Evolutionary conservation across 1,284 basidiomycete genomes (phyloP).

Genomic region (Irpex lacteus): DNA sequence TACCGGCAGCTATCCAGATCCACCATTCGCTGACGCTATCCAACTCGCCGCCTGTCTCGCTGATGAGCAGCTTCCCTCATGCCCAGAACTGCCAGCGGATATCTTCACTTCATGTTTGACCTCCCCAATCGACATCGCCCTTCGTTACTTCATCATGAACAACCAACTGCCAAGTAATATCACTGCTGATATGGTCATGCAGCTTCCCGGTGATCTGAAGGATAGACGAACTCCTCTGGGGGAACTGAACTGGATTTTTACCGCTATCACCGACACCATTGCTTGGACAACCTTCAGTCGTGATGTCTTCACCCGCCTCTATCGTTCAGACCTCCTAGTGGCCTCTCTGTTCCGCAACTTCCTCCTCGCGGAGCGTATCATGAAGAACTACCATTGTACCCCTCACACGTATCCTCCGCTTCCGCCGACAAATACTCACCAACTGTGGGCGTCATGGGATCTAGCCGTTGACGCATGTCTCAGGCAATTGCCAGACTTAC

Average conservation of each 20-base stretch:
- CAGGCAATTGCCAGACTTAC: slow-evolving; percentile 87
- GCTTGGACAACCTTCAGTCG: slow-evolving; percentile 97
- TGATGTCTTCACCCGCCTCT: slow-evolving; percentile 91
- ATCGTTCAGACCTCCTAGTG: slow-evolving; percentile 94
- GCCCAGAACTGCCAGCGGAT: slow-evolving; percentile 95
- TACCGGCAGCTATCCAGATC: slow-evolving; percentile 60
- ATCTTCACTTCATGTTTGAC: slow-evolving; percentile 98
- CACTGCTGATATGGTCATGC: slow-evolving; percentile 90
- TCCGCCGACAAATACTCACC: slow-evolving; percentile 93
- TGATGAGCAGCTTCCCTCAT: slow-evolving; percentile 91
- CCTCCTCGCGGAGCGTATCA: slow-evolving; percentile 94
- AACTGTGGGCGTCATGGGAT: slow-evolving; percentile 97
- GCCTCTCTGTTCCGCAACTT: slow-evolving; percentile 97
- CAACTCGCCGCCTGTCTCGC: slow-evolving; percentile 95
- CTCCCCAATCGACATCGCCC: slow-evolving; percentile 95
- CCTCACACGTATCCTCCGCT: slow-evolving; percentile 92
- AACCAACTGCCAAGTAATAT: slow-evolving; percentile 80
- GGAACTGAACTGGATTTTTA: slow-evolving; percentile 99
- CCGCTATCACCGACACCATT: slow-evolving; percentile 97
- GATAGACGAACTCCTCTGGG: slow-evolving; percentile 94
- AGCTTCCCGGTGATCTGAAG: slow-evolving; percentile 95
- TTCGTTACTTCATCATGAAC: slow-evolving; percentile 92
- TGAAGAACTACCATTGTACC: slow-evolving; percentile 98
- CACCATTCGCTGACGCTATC: slow-evolving; percentile 86
- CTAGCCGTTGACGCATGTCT: slow-evolving; percentile 96